Evolutionary conservation across 1,139 yeast genomes (phyloP), one percentile per base, ranked within the genome.

Genomic region (Geotrichum candidum): DNA sequence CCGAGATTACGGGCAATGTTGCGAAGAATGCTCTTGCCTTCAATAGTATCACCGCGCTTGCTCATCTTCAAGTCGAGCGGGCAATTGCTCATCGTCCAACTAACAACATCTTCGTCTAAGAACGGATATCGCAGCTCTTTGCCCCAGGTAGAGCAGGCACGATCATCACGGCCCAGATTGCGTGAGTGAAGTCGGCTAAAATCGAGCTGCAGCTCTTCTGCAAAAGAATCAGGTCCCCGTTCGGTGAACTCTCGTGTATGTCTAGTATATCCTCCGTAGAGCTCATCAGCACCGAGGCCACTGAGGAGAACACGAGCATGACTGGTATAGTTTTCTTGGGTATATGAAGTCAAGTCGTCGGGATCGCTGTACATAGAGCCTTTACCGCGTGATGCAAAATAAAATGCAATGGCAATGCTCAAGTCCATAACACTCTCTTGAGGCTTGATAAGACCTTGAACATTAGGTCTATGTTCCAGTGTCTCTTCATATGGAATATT

Each of bases 211-310:
- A 94, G 77, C 68, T 90, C 96, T 2, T 72, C 72, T 1, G 76
- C 74, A 22, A 87, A 72, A 33, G 76, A 77, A 0, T 66, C 71
- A 23, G 72, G 70, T 2, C 79, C 74, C 2, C 65, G 63, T 0
- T 54, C 63, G 1, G 68, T 63, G 41, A 66, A 67, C 22, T 56
- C 54, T 45, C 84, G 76, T 61, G 84, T 85, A 70, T 89, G 96
- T 50, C 96, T 75, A 1, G 90, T 88, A 72, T 94, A 94, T 0
- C 99, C 99, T 0, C 96, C 99, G 77, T 88, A 91, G 35, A 84
- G 76, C 74, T 94, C 99, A 74, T 94, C 99, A 0, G 99, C 99
- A 0, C 99, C 99, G n/a, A 94, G 78, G 0, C 99, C 99, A 63
- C 96, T 89, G 53, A 95, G 78, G 11, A 92, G 74, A 0, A 92